Evolutionary conservation across 495 filamentous ascomycete genomes (phyloP).

Genomic region (Penicillium pulvis): DNA sequence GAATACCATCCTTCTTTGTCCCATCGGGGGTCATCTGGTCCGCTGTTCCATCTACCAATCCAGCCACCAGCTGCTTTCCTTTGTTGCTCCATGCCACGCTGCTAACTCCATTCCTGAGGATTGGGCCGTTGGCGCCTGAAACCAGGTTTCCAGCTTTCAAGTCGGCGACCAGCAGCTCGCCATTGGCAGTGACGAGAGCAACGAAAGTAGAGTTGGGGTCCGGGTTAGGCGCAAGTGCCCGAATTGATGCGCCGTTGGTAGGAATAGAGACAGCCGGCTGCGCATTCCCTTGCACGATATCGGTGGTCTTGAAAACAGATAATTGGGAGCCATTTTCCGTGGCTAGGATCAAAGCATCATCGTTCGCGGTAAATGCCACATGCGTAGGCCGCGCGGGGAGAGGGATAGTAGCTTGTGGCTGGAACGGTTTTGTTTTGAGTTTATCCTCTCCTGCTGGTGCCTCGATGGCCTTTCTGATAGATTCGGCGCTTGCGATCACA

Average conservation of each 20-base stretch:
- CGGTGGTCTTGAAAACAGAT: conserved; percentile 74
- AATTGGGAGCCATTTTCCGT: conserved; percentile 82
- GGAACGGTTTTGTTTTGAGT: conserved; percentile 66
- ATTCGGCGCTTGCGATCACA: conserved; percentile 72
- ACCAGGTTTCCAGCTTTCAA: conserved; percentile 64
- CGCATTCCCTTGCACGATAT: conserved; percentile 64
- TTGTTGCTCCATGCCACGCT: conserved; percentile 89
- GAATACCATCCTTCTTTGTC: conserved; percentile 71
- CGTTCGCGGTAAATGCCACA: conserved; percentile 83
- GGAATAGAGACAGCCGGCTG: conserved; percentile 70
- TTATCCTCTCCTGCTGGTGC: conserved; percentile 56
- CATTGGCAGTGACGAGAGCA: conserved; percentile 76
- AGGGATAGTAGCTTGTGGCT: conserved; percentile 70
- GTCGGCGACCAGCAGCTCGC: conserved; percentile 82
- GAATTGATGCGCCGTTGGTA: conserved; percentile 73
- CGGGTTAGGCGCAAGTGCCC: conserved; percentile 81
- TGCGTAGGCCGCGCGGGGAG: conserved; percentile 80
- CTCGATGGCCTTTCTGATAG: conserved; percentile 74
- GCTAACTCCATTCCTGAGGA: conserved; percentile 73
- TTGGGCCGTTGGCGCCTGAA: conserved; percentile 62
- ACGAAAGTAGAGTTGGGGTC: conserved; percentile 60
- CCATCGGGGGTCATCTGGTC: conserved; percentile 85
- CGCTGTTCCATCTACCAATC: conserved; percentile 77
- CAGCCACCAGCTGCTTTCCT: conserved; percentile 91
- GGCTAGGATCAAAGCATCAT: conserved; percentile 78